Conservation (phyloP, 768 basidiomycete species). For the Trametes elegans region DNA sequence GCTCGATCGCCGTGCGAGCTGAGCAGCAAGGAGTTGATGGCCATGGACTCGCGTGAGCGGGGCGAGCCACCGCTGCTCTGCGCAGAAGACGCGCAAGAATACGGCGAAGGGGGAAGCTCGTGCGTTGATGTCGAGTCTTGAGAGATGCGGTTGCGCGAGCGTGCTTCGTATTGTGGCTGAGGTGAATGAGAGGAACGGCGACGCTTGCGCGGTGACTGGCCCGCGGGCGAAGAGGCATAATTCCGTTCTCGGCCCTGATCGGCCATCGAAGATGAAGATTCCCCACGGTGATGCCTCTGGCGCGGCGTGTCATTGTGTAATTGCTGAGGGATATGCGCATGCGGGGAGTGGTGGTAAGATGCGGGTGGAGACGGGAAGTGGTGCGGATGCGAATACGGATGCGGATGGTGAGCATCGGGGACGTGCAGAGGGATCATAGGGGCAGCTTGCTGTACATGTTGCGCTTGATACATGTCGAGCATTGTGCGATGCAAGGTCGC, state of each 20-base stretch:
- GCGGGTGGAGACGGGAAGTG: constrained; percentile 29
- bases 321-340: constrained; percentile 29
- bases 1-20: constrained; percentile 30
- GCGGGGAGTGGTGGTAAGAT: constrained; percentile 30
- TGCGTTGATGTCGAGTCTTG: constrained; percentile 35
- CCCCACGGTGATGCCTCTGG: constrained; percentile 8
- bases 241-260: constrained; percentile 5
- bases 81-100: constrained; percentile 64
- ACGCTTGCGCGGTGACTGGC: constrained; percentile 44
- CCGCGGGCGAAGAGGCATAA: constrained; percentile 1
- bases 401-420: constrained; percentile 10
- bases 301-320: constrained; percentile 5
- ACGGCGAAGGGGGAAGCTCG: constrained; percentile 70
- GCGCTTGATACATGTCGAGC: constrained; percentile 52
- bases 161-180: constrained; percentile 27
- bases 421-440: constrained; percentile 18
- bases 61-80: constrained; percentile 68
- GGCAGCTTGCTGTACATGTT: constrained; percentile 16
- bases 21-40: constrained; percentile 72
- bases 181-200: constrained; percentile 63
- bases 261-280: constrained; percentile 36
- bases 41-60: constrained; percentile 72
- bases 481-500: constrained; percentile 70
- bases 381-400: constrained; percentile 16
- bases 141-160: constrained; percentile 24